Evolutionary conservation across 371 early-diverging fungal genomes (phyloP).

Genomic region (Phascolomyces articulosus): DNA sequence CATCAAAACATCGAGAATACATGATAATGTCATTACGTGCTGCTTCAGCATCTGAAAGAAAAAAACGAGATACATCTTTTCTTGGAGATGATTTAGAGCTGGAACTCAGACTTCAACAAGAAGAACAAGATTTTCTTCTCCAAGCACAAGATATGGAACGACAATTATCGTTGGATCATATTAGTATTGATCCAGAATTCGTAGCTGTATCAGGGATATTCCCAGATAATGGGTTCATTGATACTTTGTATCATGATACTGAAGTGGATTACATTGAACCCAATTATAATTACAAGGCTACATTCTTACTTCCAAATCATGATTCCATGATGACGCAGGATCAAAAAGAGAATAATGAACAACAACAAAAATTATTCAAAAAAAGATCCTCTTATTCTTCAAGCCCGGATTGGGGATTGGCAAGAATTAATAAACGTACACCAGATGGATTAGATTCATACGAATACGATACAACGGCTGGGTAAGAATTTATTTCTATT

Average conservation of each 20-base stretch:
- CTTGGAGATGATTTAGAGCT: no score
- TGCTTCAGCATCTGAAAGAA: neutral
- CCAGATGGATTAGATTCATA: conserved; percentile 5
- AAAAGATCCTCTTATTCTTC: conserved; percentile 6
- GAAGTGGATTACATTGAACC: conserved; percentile 25
- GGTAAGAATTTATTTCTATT: no score
- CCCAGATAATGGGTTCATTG: conserved; percentile 15
- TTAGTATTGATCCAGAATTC: conserved; percentile 9
- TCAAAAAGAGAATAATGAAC: no score
- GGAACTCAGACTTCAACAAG: neutral
- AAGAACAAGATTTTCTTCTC: neutral
- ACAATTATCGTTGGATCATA: conserved; percentile 16
- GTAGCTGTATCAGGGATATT: conserved; percentile 20
- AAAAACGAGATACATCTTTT: neutral
- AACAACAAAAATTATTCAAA: neutral
- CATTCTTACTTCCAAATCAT: conserved; percentile 11
- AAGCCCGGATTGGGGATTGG: conserved; percentile 24
- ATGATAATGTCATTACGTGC: conserved; percentile 1
- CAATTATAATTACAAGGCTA: conserved; percentile 19
- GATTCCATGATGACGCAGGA: neutral
- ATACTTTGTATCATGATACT: conserved; percentile 10
- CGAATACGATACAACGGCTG: conserved; percentile 17
- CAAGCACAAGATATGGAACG: conserved; percentile 10
- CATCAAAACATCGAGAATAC: conserved; percentile 11
- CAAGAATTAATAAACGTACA: conserved; percentile 17